These are phyloP conservation scores for Plasmopara muralis DNA, from an alignment of 352 stramenopile genomes.

Conservation along the genomic window DNA sequence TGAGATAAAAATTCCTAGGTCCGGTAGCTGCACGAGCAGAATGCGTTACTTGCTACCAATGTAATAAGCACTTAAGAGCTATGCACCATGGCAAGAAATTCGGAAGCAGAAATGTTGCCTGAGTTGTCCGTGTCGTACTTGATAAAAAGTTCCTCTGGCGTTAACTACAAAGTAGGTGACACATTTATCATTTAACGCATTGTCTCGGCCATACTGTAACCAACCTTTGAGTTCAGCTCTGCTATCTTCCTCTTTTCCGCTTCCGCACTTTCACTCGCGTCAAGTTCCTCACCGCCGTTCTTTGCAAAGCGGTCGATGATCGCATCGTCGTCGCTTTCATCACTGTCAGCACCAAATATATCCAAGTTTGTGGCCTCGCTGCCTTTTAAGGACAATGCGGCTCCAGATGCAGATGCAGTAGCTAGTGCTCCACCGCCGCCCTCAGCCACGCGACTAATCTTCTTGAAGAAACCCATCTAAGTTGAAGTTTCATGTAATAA, in stretches of 20 bases:
- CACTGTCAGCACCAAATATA: slow-evolving; percentile 64
- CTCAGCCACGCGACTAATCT: slow-evolving; percentile 28
- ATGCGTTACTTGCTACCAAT: not conserved
- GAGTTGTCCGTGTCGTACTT: slow-evolving; percentile 89
- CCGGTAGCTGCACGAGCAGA: slow-evolving; percentile 54
- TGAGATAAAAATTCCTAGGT: slow-evolving; percentile 83
- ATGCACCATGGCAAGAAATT: slow-evolving; percentile 84
- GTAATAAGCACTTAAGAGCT: not conserved
- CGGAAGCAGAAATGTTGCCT: slow-evolving; percentile 84
- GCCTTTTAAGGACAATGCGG: slow-evolving; percentile 3
- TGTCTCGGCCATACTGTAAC: not conserved
- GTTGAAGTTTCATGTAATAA: slow-evolving; percentile 15
- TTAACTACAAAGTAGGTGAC: slow-evolving; percentile 26
- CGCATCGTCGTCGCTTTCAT: slow-evolving; percentile 77
- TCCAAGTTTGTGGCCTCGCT: slow-evolving; percentile 28
- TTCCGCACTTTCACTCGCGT: slow-evolving; percentile 23
- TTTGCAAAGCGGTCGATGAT: slow-evolving; percentile 66
- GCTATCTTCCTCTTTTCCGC: slow-evolving; percentile 62
- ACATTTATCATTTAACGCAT: not conserved
- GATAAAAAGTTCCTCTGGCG: slow-evolving; percentile 86
- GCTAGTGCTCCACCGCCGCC: slow-evolving; percentile 18
- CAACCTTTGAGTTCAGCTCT: slow-evolving; percentile 57
- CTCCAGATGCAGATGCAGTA: slow-evolving; percentile 1
- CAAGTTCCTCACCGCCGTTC: slow-evolving; percentile 18
- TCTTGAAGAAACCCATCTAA: slow-evolving; percentile 40